Percentiles rank a stretch among this genome's conserved stretches.
Evolutionary conservation across 768 basidiomycete species (phyloP).

Genomic region (Coprinopsis cinerea): DNA sequence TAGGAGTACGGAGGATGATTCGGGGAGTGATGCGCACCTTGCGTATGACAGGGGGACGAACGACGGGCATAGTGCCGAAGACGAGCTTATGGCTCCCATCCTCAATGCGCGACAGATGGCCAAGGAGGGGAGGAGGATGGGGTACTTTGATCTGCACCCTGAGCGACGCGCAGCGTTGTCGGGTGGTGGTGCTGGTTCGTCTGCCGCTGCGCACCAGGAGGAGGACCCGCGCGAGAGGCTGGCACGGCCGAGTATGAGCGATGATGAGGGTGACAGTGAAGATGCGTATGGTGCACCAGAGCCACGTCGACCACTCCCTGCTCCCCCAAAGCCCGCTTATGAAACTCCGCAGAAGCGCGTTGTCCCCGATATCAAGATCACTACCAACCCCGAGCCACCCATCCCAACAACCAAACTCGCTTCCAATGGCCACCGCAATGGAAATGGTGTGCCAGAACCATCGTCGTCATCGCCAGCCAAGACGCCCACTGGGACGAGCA

Average conservation of each 20-base stretch:
- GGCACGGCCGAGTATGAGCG: conserved; percentile 13
- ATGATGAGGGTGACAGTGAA: conserved; percentile 8
- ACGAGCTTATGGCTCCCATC: conserved; percentile 16
- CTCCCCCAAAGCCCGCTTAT: conserved; percentile 16
- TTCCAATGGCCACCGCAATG: conserved; percentile 14
- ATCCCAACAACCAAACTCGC: conserved; percentile 10
- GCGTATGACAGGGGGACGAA: conserved; percentile 23
- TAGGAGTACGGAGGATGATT: not conserved
- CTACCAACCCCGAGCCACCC: conserved; percentile 14
- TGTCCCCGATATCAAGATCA: conserved; percentile 12
- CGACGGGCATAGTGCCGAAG: conserved; percentile 16
- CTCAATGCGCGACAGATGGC: conserved; percentile 26
- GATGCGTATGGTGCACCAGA: conserved; percentile 7
- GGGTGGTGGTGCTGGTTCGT: conserved; percentile 8
- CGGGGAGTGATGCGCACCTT: conserved; percentile 16
- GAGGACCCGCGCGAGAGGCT: conserved; percentile 32
- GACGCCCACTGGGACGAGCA: conserved; percentile 25
- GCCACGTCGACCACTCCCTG: conserved; percentile 19
- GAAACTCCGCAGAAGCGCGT: conserved; percentile 14
- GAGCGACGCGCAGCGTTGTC: conserved; percentile 46
- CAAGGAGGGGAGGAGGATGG: conserved; percentile 40
- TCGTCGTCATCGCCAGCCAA: not conserved
- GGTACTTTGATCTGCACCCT: conserved; percentile 78
- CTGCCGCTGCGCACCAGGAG: conserved; percentile 15
- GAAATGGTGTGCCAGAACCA: not conserved